phyloP scores from a whole-genome alignment of 169 alveolate genomes.

The Plasmodium billcollinsi region DNA sequence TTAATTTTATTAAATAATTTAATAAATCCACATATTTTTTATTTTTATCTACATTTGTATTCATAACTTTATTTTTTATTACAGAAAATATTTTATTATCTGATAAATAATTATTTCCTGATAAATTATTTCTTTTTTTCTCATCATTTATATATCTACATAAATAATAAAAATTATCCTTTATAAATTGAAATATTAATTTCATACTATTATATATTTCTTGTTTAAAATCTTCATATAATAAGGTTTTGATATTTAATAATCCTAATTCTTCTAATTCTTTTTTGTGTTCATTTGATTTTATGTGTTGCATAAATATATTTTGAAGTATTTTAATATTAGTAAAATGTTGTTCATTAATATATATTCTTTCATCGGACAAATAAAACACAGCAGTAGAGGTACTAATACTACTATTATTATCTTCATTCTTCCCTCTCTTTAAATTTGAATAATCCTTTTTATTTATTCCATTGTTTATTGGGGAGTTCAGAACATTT shows the following conservation, averaged over 20 bases:
- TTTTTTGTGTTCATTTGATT: constrained; percentile 5
- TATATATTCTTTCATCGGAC: constrained; percentile 5
- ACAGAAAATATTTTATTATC: background rate
- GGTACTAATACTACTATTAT: background rate
- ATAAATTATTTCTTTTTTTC: constrained; percentile 11
- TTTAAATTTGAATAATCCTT: background rate
- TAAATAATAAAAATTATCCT: constrained; percentile 12
- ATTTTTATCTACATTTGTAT: constrained; percentile 28
- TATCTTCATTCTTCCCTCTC: background rate
- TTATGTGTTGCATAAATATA: background rate
- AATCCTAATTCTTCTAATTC: constrained; percentile 13
- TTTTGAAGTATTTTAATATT: constrained; percentile 17
- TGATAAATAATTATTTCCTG: background rate
- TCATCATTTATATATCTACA: constrained; percentile 3
- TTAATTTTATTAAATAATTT: constrained; percentile 3
- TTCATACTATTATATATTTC: constrained; percentile 14
- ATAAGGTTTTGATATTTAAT: background rate
- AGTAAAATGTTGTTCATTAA: constrained; percentile 11
- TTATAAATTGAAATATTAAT: constrained; percentile 23
- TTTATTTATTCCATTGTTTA: background rate
- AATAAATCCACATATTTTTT: constrained; percentile 11
- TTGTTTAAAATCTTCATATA: constrained; percentile 32
- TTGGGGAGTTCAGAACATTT: too few relatives aligned
- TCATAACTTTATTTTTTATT: constrained; percentile 20
- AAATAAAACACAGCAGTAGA: constrained; percentile 10